A percentile compares a stretch with the other conserved stretches of the same genome.
Evolutionary conservation across 495 filamentous ascomycete species (phyloP).

Genomic region (Achaetomiella virescens): DNA sequence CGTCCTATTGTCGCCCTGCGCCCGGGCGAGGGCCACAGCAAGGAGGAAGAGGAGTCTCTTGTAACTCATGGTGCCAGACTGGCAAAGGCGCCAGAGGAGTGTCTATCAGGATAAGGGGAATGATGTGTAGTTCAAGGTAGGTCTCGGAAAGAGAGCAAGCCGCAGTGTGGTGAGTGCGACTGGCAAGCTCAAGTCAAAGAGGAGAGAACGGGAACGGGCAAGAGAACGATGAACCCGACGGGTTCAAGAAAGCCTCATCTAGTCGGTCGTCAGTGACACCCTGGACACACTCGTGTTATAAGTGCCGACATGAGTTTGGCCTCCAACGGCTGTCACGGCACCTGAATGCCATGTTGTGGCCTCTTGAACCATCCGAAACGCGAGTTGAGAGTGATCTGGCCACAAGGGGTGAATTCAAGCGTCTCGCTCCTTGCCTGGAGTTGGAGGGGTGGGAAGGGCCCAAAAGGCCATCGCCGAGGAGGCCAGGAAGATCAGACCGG

Average conservation of each 20-base stretch:
- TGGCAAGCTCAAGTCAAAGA: background rate
- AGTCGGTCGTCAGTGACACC: too few relatives aligned
- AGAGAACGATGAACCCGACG: too few relatives aligned
- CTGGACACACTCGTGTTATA: too few relatives aligned
- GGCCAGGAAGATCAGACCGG: background rate
- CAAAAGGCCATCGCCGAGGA: background rate
- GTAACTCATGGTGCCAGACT: slow-evolving; percentile 13
- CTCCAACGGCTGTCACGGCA: background rate
- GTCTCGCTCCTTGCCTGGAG: background rate
- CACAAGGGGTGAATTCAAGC: background rate
- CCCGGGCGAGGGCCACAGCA: slow-evolving; percentile 14
- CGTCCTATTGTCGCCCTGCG: slow-evolving; percentile 15
- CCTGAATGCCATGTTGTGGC: background rate
- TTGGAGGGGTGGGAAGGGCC: background rate
- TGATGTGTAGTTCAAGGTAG: background rate
- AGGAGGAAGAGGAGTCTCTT: slow-evolving; percentile 14
- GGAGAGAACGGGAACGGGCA: background rate
- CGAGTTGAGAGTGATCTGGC: background rate
- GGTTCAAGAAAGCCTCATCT: too few relatives aligned
- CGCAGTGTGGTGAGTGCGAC: background rate
- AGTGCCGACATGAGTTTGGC: background rate
- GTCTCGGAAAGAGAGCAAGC: background rate
- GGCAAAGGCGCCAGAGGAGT: background rate
- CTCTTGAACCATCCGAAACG: background rate
- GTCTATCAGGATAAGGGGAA: background rate